These are phyloP conservation scores for Sonneratia alba DNA, from an alignment of 345 rosid genomes.

Conservation along the genomic window DNA sequence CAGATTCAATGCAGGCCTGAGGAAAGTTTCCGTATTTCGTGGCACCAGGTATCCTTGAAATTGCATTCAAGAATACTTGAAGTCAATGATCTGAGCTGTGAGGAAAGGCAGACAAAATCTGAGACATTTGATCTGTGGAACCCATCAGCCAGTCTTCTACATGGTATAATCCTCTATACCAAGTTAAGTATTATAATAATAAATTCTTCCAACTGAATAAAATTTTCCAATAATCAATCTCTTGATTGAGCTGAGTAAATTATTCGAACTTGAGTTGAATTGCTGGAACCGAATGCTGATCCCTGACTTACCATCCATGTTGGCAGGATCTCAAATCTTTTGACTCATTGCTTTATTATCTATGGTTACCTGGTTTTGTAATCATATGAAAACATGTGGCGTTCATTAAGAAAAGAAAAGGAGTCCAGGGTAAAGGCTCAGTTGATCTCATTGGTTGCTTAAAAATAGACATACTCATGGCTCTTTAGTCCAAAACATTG, in stretches of 20 bases:
- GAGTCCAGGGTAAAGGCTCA: not conserved
- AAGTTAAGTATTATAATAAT: not conserved
- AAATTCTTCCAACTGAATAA: not conserved
- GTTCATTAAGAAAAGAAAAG: not conserved
- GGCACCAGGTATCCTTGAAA: not conserved
- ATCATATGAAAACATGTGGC: not conserved
- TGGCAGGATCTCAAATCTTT: conserved; percentile 22
- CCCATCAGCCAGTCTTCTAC: not conserved
- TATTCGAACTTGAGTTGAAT: not conserved
- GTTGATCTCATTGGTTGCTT: not conserved
- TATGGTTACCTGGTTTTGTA: not conserved
- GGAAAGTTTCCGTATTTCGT: not conserved
- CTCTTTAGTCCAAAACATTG: not conserved
- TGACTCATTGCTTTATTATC: conserved; percentile 24
- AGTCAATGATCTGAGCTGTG: not conserved
- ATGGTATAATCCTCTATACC: not conserved
- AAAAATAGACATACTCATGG: not conserved
- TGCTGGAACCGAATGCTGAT: not conserved
- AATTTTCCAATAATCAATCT: not conserved
- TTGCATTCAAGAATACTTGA: not conserved
- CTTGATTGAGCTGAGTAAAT: not conserved
- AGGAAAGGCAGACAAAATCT: not conserved
- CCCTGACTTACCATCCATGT: not conserved
- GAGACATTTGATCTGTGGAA: not conserved
- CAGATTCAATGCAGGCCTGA: not conserved